Evolutionary conservation across 371 early-diverging fungal genomes (phyloP), one percentile per base, ranked within the genome.

Genomic region (Mucor circinelloides): DNA sequence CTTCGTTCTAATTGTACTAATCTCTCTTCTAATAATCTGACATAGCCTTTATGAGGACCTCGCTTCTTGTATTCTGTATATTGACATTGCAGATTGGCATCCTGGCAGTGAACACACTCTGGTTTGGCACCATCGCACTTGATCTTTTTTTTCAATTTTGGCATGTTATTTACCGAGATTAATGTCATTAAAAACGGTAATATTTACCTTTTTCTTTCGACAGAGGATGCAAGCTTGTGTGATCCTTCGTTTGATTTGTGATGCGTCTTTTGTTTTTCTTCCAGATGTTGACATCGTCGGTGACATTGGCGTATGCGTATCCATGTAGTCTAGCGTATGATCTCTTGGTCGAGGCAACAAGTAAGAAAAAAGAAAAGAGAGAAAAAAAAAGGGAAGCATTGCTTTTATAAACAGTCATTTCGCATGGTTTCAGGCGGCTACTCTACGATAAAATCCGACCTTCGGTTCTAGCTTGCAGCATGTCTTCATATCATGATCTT

Each of bases 191-290:
- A 15, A 17, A 15, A 28, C 6, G 27, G 6, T 57, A 8, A 31
- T 75, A 63, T 77, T 77, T 60, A 90, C 91, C 84, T 94, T 94
- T 68, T 90, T 90, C 74, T 91, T 91, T 65, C 89, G 79, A 78
- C 95, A 94, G 8, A 83, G 74, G 60, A 91, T 89, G 69, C 95
- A 94, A 9, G 95, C 95, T 77, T 93, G 92, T 1, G 91, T 92
- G 2, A 89, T 87, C 58, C 93, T 78, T 67, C 67, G 38, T 31
- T 67, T 67, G 1, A 60, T 63, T 40, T 63, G 30, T 48, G 61
- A 19, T 36, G 27, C 12, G 2, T 60, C 61, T 46, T 46, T 60
- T 10, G 48, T 10, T 10, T 48, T 48, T 23, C 23, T 21, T 10
- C 48, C 48, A 7, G 48, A 10, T 48, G 48, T 3, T 23, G 48